Percentiles rank a stretch among this genome's conserved stretches.
Conservation (phyloP, 2,329 filamentous ascomycete species). For the Venturia oleaginea region DNA sequence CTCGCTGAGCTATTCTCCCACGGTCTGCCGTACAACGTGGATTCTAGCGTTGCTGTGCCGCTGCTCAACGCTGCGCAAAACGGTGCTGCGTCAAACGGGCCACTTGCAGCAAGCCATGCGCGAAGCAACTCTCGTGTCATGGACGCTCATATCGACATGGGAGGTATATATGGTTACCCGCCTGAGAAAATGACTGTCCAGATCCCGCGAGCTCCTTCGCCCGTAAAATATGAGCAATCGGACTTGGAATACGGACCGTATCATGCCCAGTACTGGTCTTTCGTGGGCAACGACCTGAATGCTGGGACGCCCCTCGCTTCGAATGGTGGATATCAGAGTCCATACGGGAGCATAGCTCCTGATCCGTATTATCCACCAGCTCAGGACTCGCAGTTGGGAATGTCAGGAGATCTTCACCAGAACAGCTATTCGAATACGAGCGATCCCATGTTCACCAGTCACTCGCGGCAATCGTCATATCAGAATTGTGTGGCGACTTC, state of each 20-base stretch:
- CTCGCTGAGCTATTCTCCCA: constrained; percentile 8
- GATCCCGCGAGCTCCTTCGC: background rate
- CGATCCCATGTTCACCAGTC: constrained; percentile 4
- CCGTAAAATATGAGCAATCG: constrained; percentile 10
- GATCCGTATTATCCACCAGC: constrained; percentile 5
- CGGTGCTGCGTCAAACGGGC: constrained; percentile 3
- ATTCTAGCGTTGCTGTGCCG: background rate
- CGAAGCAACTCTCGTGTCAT: background rate
- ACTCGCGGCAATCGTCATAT: constrained; percentile 2
- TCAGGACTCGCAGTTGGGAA: background rate
- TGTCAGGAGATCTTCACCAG: constrained; percentile 5
- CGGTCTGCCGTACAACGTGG: constrained; percentile 4
- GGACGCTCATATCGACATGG: constrained; percentile 10
- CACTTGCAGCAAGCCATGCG: background rate
- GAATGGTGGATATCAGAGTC: constrained; percentile 12
- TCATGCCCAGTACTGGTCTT: constrained; percentile 14
- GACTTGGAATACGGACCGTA: constrained; percentile 11
- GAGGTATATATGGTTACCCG: constrained; percentile 1
- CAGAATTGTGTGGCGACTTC: background rate
- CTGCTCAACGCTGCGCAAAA: constrained; percentile 2
- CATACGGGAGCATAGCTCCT: constrained; percentile 9
- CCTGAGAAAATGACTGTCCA: constrained; percentile 10
- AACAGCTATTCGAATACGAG: constrained; percentile 3
- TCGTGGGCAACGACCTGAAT: constrained; percentile 5
- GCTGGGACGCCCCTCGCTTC: constrained; percentile 3